A percentile compares a stretch with the other conserved stretches of the same genome.
Conservation (phyloP, 2,329 filamentous ascomycete genomes). For the Fusarium sp. region DNA sequence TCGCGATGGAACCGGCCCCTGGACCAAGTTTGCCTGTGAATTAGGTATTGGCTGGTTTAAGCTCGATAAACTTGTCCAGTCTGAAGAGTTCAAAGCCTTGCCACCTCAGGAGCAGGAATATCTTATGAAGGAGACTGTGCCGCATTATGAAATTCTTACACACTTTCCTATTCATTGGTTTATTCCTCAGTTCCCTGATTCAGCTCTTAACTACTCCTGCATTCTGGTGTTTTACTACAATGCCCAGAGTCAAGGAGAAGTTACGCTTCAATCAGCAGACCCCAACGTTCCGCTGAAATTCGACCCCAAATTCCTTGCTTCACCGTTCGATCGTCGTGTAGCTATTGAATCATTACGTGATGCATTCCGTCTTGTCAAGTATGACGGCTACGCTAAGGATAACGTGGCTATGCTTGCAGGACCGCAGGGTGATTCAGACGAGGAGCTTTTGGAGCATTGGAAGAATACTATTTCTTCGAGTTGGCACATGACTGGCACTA, state of each 20-base stretch:
- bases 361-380: slow-evolving; percentile 55
- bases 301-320: slow-evolving; percentile 64
- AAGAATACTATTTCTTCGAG: slow-evolving; percentile 58
- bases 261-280: slow-evolving; percentile 65
- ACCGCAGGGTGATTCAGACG: slow-evolving; percentile 63
- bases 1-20: slow-evolving; percentile 55
- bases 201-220: slow-evolving; percentile 57
- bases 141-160: slow-evolving; percentile 67
- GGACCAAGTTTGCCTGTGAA: slow-evolving; percentile 56
- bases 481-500: slow-evolving; percentile 69
- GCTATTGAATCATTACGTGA: slow-evolving; percentile 63
- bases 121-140: slow-evolving; percentile 63
- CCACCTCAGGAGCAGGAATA: slow-evolving; percentile 57
- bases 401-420: slow-evolving; percentile 56
- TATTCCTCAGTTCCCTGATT: slow-evolving; percentile 53
- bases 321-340: slow-evolving; percentile 66
- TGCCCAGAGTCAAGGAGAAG: slow-evolving; percentile 63
- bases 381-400: slow-evolving; percentile 59
- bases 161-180: slow-evolving; percentile 60
- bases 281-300: slow-evolving; percentile 63
- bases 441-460: slow-evolving; percentile 64
- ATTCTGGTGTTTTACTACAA: slow-evolving; percentile 65
- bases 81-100: slow-evolving; percentile 64
- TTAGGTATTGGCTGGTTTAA: slow-evolving; percentile 60
- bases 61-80: slow-evolving; percentile 54